These are phyloP conservation scores for Exsudoporus frostii DNA, from an alignment of 768 basidiomycete genomes.

Conservation along the genomic window DNA sequence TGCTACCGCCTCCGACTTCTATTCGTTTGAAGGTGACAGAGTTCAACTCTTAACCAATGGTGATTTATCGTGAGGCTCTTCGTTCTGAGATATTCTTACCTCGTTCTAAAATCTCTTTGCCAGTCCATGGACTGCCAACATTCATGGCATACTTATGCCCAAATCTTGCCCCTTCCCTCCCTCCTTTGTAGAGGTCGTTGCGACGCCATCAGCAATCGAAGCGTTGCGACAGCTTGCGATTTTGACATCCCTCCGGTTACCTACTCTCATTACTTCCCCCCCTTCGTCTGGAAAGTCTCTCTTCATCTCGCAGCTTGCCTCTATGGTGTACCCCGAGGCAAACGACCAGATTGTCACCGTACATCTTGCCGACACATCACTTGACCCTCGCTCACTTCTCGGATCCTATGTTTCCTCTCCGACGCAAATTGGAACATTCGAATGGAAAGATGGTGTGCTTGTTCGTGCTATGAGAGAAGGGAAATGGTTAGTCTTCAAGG, in stretches of 20 bases:
- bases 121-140: conserved; percentile 56
- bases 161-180: conserved; percentile 37
- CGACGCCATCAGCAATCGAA: conserved; percentile 56
- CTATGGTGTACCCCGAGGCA: conserved; percentile 53
- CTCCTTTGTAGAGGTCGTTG: conserved; percentile 45
- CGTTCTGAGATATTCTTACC: not conserved
- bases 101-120: conserved; percentile 12
- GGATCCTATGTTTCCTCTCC: conserved; percentile 92
- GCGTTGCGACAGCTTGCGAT: conserved; percentile 63
- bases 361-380: conserved; percentile 90
- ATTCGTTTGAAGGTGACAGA: conserved; percentile 35
- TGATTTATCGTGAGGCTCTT: conserved; percentile 52
- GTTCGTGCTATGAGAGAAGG: conserved; percentile 88
- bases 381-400: conserved; percentile 89
- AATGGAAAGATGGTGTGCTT: conserved; percentile 94
- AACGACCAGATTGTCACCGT: conserved; percentile 77
- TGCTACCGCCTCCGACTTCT: conserved; percentile 45
- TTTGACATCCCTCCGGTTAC: conserved; percentile 63
- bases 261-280: conserved; percentile 79
- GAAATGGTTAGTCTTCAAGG: conserved; percentile 89
- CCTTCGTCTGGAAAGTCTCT: conserved; percentile 89
- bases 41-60: conserved; percentile 36
- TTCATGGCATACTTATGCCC: conserved; percentile 67
- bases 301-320: conserved; percentile 73
- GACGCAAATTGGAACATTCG: conserved; percentile 80